These are phyloP conservation scores for Ogataea pignaliae DNA, from an alignment of 805 yeast genomes.

Conservation along the genomic window DNA sequence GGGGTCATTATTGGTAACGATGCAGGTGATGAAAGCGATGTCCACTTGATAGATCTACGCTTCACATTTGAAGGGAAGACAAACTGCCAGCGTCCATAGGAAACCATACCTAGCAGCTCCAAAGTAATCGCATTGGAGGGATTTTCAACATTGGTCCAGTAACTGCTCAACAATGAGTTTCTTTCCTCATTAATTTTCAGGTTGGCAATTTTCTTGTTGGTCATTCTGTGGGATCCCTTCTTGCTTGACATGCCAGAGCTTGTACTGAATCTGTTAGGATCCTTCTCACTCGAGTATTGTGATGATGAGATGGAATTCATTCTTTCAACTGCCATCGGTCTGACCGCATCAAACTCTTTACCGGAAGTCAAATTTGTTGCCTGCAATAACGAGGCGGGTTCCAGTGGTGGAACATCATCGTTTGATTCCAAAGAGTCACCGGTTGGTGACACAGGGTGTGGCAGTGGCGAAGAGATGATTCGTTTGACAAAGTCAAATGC, in stretches of 20 bases:
- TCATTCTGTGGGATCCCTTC: neutral
- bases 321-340: neutral
- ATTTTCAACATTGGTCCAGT: conserved; percentile 66
- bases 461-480: conserved; percentile 29
- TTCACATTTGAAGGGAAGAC: conserved; percentile 74
- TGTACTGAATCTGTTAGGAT: neutral
- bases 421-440: conserved; percentile 8
- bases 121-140: conserved; percentile 67
- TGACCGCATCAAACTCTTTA: neutral
- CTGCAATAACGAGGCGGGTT: conserved; percentile 5
- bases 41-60: conserved; percentile 79
- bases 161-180: conserved; percentile 23
- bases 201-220: conserved; percentile 4
- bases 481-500: conserved; percentile 29
- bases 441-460: conserved; percentile 16
- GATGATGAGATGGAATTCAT: conserved; percentile 1
- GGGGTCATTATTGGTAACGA: conserved; percentile 80
- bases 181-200: conserved; percentile 7
- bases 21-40: conserved; percentile 90
- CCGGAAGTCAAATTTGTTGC: neutral
- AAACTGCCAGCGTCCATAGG: conserved; percentile 87
- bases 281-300: neutral
- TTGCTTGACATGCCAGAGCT: neutral
- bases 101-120: conserved; percentile 49
- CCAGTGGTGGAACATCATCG: conserved; percentile 17